Base-by-base conservation (phyloP, 2,329 filamentous ascomycete genomes). In the Boeremia exigua region DNA sequence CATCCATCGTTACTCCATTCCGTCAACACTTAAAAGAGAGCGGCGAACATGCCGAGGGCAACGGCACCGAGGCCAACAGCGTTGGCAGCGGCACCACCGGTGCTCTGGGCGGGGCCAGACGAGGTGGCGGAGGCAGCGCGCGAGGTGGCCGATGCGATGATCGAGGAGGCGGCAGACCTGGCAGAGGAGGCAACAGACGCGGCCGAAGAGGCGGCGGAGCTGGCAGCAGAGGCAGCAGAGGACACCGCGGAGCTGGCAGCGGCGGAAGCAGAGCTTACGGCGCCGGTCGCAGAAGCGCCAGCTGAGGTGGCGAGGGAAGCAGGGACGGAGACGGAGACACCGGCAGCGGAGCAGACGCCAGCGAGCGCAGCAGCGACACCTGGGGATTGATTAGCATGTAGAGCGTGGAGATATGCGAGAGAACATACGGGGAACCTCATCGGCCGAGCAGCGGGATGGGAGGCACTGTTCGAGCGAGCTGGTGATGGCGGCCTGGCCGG, bases 381-480 rank as follows among this genome's bases (percentile, higher is more conserved):
- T 68, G 50, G 52, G 23, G n/a, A 15, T 33, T 6, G 9, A 9
- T 58, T 49, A 52, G 47, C 46, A n/a, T 4, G 2, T 2, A 15
- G 28, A 9, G 9, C 1, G 25, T 14, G 4, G 15, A 17, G 17
- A n/a, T n/a, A 5, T 8, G 43, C 11, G 17, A 25, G 39, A 29
- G 5, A 19, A 71, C 77, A 49, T 76, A 80, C 76, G 71, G 28
- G 72, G 66, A 43, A 75, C 59, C 6, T 81, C 78, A 1, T 62
- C 59, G 6, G 69, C 57, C 4, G 66, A 68, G 72, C 79, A 81
- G 38, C 63, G 63, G 29, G 55, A 52, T 29, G 75, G 74, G 15
- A 79, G 62, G 61, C 79, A 81, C 2, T 60, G 58, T 3, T 73
- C 67, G 78, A 76, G 82, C 49, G 72, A 63, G 12, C 68, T 59